Base-by-base conservation (phyloP, 768 basidiomycete genomes). In the Hortiboletus flavorubellus region DNA sequence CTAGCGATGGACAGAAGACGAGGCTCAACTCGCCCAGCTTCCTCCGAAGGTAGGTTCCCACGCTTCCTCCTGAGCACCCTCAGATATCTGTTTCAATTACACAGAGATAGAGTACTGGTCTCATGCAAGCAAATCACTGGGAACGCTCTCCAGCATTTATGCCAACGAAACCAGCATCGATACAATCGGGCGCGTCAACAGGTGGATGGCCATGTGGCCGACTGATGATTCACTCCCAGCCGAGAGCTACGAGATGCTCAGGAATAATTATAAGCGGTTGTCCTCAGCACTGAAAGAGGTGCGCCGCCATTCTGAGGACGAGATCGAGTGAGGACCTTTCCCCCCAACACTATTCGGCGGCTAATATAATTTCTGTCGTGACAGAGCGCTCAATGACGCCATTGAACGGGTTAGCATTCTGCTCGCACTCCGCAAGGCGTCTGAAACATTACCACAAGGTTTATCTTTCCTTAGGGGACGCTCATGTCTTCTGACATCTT, bases 71-170 rank as follows among this genome's bases (percentile, higher is more conserved):
- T 49, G 59, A 52, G 48, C 38, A 54, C 26, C 44, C 46, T 55
- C 53, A 50, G 50, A 45, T 49, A 51, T 46, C 48, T 23, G 21
- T 39, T 21, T 45, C 31, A 21, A 46, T 53, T 39, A 16, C 61
- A 53, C 71, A 93, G 90, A 91, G 75, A 73, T 89, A 59, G 83
- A 88, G 52, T 86, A 78, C 64, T 93, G 90, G 90, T 77, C 82
- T 46, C 86, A 84, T 69, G 85, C 86, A 34, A 76, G 81, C 31
- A 73, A 77, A 51, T 81, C 86, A 34, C 70, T 92, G 54, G 78
- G 73, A 59, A 70, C 74, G 18, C 74, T 90, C 37, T 79, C 84
- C 14, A 73, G 71, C 53, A 75, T 83, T 58, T 85, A 81, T 67
- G 69, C 78, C 11, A 81, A 75, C 64, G 68, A 77, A 35, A 66